Evolutionary conservation across 305 asterid genomes (phyloP), one percentile per base, ranked within the genome.

Genomic region (Ilex paraguariensis): DNA sequence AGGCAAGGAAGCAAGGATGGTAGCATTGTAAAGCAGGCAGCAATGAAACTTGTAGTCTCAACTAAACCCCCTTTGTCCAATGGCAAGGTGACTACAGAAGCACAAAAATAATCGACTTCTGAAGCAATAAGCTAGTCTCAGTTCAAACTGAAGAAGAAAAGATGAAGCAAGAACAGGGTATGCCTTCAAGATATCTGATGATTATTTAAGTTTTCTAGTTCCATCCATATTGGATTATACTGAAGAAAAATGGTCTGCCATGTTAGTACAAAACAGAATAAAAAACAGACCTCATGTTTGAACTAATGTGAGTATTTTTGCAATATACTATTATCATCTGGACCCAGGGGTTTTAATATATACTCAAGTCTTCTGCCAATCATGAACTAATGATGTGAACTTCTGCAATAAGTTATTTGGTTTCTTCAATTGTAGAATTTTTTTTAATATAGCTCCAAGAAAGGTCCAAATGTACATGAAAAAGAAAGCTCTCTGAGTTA

Each of bases 1-100:
- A 73, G 69, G 52, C 70, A 60, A 32, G 61, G 15, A 9, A 52
- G 42, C 7, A 85, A 73, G 57, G 69, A 54, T 32, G 67, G 60
- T 30, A 73, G 73, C 63, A 49, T 61, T 52, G 61, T 79, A 32
- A 73, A 56, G 10, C 61, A 50, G 57, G 54, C 79, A 56, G 36
- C 66, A 61, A 56, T 59, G 62, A 84, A 76, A 69, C 66, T 69
- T 53, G 59, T 59, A 49, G 73, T 54, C 16, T 70, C 76, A 13
- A 59, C 59, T 45, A 82, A 77, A 72, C 75, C 80, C 15, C 59
- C 57, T 36, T 60, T 63, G 31, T 52, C 78, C 5, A 77, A 78
- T 60, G 80, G 73, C 6, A 77, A 79, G 65, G 64, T 21, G 32
- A 62, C 62, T 9, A 17, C 52, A 36, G 74, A 66, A 14, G 72